Evolutionary conservation across 306 rosid genomes (phyloP).

Genomic region (Vigna radiata): DNA sequence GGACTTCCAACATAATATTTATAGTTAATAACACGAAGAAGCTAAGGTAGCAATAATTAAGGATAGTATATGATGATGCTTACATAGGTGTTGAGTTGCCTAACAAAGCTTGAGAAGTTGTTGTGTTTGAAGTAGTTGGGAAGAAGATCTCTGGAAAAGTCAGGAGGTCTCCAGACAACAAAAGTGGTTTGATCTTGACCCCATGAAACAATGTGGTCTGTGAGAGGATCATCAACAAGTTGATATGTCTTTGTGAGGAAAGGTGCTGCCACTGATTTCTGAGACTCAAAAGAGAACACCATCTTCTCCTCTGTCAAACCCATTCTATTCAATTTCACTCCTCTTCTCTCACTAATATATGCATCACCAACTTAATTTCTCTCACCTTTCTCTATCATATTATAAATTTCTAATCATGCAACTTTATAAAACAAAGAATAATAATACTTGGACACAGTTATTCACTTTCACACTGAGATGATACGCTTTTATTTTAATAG

Average conservation of each 20-base stretch:
- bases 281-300: constrained; percentile 50
- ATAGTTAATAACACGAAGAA: neutral
- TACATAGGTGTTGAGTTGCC: constrained; percentile 79
- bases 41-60: neutral
- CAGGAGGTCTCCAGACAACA: constrained; percentile 75
- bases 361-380: constrained; percentile 19
- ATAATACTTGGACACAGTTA: too few species aligned
- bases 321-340: constrained; percentile 31
- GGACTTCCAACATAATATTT: too few species aligned
- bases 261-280: constrained; percentile 64
- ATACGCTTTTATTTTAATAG: too few species aligned
- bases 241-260: constrained; percentile 70
- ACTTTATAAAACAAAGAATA: constrained; percentile 17
- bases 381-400: constrained; percentile 28
- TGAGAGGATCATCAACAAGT: constrained; percentile 69
- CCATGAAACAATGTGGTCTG: constrained; percentile 79
- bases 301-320: constrained; percentile 50
- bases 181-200: constrained; percentile 61
- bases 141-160: constrained; percentile 71
- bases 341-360: neutral
- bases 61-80: neutral
- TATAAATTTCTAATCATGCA: constrained; percentile 4
- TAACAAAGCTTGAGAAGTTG: constrained; percentile 80
- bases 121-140: constrained; percentile 81
- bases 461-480: too few species aligned